Conservation (phyloP, 805 yeast species). For the Suhomyces sp. region DNA sequence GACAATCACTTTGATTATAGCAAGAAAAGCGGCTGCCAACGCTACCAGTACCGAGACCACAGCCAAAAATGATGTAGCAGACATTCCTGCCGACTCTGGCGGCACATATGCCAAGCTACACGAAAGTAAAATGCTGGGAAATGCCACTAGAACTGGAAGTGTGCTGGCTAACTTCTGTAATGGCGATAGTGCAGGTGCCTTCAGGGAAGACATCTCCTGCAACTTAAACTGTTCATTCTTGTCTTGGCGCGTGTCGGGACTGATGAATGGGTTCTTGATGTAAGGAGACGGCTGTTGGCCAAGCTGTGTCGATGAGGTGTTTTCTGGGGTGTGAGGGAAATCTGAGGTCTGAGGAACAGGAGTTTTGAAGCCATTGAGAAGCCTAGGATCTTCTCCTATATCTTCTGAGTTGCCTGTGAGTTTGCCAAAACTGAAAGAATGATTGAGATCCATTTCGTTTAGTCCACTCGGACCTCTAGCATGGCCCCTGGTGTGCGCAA, state of each 20-base stretch:
- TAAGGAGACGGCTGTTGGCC: neutral
- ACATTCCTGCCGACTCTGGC: neutral
- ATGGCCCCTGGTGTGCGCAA: constrained; percentile 1
- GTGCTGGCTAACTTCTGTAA: constrained; percentile 18
- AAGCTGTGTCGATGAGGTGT: neutral
- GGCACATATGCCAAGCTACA: constrained; percentile 17
- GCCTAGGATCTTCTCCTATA: neutral
- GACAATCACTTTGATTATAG: constrained; percentile 14
- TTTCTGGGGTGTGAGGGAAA: neutral
- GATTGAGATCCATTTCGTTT: neutral
- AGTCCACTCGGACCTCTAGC: neutral
- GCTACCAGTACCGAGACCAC: constrained; percentile 16
- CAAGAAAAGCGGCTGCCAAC: constrained; percentile 20
- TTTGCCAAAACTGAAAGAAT: constrained; percentile 2
- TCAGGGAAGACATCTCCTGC: neutral
- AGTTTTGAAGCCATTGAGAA: neutral
- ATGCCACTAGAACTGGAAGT: constrained; percentile 32
- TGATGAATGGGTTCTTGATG: neutral
- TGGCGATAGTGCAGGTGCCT: neutral
- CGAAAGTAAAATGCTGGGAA: constrained; percentile 29
- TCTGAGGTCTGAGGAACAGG: neutral
- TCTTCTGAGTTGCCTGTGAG: neutral
- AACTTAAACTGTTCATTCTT: neutral
- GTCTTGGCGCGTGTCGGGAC: neutral
- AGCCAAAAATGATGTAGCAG: constrained; percentile 3